Evolutionary conservation across 23 red algal genomes (phyloP), one percentile per base, ranked within the genome.

Genomic region (Gracilaria domingensis): DNA sequence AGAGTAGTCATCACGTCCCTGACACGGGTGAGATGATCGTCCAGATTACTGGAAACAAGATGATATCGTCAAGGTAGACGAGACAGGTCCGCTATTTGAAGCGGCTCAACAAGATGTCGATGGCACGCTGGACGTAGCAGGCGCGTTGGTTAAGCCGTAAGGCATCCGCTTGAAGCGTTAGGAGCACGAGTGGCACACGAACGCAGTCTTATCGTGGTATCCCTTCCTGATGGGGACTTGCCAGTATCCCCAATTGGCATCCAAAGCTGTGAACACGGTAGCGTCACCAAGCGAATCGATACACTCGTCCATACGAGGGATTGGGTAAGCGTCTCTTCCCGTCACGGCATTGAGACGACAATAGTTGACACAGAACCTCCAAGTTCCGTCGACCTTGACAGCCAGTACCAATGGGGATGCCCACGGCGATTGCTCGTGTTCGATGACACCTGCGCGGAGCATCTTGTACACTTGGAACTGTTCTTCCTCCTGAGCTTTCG

Each of bases 11-110:
- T 21, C 8, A 91, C 44, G 8, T 82, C 33, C 29, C 60, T 54
- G 13, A 90, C n/a, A 48, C 75, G 64, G 37, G 12, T 54, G 58
- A 88, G 18, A 0, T 45, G 42, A 11, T 45, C 42, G 4, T 45
- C 42, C 4, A 45, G 42, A 11, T 45, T 45, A 45, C 42, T 88
- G 84, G 24, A 18, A 8, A 64, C 56, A 85, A 0, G 11, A 66
- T 85, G 12, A 67, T 66, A 12, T 85, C 81, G n/a, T 85, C 81
- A 4, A 66, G 54, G 81, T 85, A 85, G 9, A 85, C 81, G 14
- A 85, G 30, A 5, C 53, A 66, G 4, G 58, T 8, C 58, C 58
- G 21, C 58, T 14, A 64, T 14, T 64, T 64, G 42, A 45, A 45
- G 5, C 42, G 4, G 42, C 11, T 36, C 6, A 70, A 38, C 30